phyloP scores from a whole-genome alignment of 306 rosid species.

The Cucumis cinereus region DNA sequence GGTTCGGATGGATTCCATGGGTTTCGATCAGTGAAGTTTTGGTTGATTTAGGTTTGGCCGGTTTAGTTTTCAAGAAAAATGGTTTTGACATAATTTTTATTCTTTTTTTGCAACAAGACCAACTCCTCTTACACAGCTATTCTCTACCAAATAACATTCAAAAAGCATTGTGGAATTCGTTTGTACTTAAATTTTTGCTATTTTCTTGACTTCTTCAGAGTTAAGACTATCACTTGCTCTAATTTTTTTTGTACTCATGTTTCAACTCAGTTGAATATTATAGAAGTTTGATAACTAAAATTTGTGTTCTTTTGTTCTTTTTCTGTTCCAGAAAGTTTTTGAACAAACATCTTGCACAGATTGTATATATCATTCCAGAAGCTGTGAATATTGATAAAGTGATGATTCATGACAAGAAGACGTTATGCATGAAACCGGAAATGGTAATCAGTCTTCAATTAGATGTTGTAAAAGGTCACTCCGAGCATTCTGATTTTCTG shows the following conservation, averaged over 20 bases:
- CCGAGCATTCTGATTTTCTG: slow-evolving; percentile 20
- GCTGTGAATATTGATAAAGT: slow-evolving; percentile 31
- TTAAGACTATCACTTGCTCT: neutral
- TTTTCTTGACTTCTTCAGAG: neutral
- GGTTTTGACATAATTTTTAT: neutral
- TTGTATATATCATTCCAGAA: slow-evolving; percentile 53
- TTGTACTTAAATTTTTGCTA: neutral
- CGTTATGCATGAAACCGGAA: slow-evolving; percentile 46
- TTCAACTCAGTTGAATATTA: neutral
- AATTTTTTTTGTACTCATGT: neutral
- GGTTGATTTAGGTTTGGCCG: no score
- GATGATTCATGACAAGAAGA: slow-evolving; percentile 35
- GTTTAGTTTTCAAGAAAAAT: no score
- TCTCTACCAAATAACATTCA: neutral
- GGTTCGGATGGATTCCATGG: neutral
- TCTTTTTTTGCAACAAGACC: neutral
- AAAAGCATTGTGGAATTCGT: neutral
- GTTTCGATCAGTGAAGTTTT: no score
- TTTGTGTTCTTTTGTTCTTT: slow-evolving; percentile 7
- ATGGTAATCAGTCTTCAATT: slow-evolving; percentile 36
- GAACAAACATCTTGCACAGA: slow-evolving; percentile 43
- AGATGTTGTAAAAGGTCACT: slow-evolving; percentile 34
- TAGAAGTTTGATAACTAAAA: neutral
- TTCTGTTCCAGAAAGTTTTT: slow-evolving; percentile 39
- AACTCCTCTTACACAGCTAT: neutral